These are phyloP conservation scores for Penicillium verhagenii DNA, from an alignment of 495 filamentous ascomycete species.

Conservation along the genomic window DNA sequence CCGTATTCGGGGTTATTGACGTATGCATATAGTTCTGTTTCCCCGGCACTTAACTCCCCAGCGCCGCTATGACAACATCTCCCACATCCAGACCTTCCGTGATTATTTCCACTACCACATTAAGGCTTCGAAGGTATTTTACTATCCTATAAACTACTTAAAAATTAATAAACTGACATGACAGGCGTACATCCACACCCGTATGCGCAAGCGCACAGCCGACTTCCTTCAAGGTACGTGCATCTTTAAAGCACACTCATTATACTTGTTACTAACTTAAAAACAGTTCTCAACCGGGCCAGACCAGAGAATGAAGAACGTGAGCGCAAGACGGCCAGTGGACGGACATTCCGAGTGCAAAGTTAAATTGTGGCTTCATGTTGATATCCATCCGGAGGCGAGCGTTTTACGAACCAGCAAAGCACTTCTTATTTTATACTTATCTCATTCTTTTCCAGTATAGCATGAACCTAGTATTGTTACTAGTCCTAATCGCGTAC, in stretches of 20 bases:
- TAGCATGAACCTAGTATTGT: background rate
- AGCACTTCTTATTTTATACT: constrained; percentile 9
- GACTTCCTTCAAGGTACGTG: constrained; percentile 93
- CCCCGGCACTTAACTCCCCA: constrained; percentile 89
- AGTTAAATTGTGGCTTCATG: constrained; percentile 33
- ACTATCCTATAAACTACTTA: background rate
- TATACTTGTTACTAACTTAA: constrained; percentile 25
- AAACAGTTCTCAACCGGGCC: constrained; percentile 82
- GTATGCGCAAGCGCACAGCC: constrained; percentile 94
- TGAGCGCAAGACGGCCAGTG: constrained; percentile 96
- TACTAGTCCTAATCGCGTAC: too few species aligned
- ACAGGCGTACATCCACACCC: constrained; percentile 93
- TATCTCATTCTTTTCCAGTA: constrained; percentile 1
- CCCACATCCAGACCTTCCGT: constrained; percentile 98
- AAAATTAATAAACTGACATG: constrained; percentile 9
- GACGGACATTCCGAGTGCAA: constrained; percentile 85
- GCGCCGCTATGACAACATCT: constrained; percentile 89
- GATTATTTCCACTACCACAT: constrained; percentile 99
- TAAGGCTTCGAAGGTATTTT: constrained; percentile 85
- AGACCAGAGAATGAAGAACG: constrained; percentile 94
- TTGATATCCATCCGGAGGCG: constrained; percentile 22
- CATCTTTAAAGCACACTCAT: constrained; percentile 29
- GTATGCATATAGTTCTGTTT: constrained; percentile 76
- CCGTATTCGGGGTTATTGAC: background rate
- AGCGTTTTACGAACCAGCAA: constrained; percentile 25